Percentiles rank a stretch among this genome's conserved stretches.
phyloP scores from a whole-genome alignment of 345 rosid genomes.

The Camelina laxa region DNA sequence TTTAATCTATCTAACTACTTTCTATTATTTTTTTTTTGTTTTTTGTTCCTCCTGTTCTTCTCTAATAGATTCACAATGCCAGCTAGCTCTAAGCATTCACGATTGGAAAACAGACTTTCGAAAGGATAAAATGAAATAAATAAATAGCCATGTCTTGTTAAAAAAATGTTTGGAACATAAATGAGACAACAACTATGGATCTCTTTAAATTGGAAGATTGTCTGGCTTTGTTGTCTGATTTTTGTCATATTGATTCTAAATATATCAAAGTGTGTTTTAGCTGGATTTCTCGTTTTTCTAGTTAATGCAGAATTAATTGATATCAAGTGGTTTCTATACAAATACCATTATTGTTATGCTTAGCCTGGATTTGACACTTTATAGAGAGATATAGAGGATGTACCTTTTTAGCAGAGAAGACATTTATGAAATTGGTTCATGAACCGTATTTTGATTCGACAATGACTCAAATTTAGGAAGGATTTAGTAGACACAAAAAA shows the following conservation, averaged over 20 bases:
- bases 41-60: slow-evolving; percentile 20
- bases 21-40: slow-evolving; percentile 1
- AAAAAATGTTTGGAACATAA: neutral
- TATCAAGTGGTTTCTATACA: slow-evolving; percentile 28
- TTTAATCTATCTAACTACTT: slow-evolving; percentile 25
- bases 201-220: slow-evolving; percentile 28
- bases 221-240: slow-evolving; percentile 42
- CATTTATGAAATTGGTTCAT: slow-evolving; percentile 27
- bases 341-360: slow-evolving; percentile 6
- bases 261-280: slow-evolving; percentile 24
- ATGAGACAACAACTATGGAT: slow-evolving; percentile 33
- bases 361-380: slow-evolving; percentile 21
- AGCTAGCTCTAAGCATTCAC: slow-evolving; percentile 41
- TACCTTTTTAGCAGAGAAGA: slow-evolving; percentile 18
- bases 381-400: slow-evolving; percentile 18
- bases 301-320: slow-evolving; percentile 29
- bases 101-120: slow-evolving; percentile 26
- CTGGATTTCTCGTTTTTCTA: slow-evolving; percentile 28
- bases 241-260: slow-evolving; percentile 24
- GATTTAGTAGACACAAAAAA: slow-evolving; percentile 12
- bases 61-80: slow-evolving; percentile 36
- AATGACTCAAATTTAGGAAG: slow-evolving; percentile 16
- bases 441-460: slow-evolving; percentile 1
- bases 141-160: slow-evolving; percentile 1
- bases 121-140: slow-evolving; percentile 6